Percentiles rank a stretch among this genome's conserved stretches.
These are phyloP conservation scores for Pythium biforme DNA, from an alignment of 352 stramenopile species.

Conservation along the genomic window DNA sequence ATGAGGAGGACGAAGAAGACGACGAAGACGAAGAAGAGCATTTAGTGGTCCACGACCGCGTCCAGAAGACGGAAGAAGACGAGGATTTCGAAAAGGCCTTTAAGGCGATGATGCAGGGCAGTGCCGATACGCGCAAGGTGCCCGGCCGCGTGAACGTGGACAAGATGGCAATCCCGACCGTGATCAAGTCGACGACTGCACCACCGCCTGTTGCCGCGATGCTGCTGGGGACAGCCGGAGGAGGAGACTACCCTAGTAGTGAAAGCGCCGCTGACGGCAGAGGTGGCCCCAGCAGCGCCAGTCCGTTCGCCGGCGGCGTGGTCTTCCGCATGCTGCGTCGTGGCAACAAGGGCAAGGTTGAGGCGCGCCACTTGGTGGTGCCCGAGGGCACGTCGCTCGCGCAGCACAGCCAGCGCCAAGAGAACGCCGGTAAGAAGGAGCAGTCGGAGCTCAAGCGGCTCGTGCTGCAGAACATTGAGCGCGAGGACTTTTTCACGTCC, in stretches of 20 bases:
- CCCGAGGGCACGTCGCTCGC: slow-evolving; percentile 92
- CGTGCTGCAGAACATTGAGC: slow-evolving; percentile 85
- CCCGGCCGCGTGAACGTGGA: slow-evolving; percentile 72
- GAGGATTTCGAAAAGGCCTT: slow-evolving; percentile 89
- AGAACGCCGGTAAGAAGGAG: slow-evolving; percentile 84
- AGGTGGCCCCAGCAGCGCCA: slow-evolving; percentile 26
- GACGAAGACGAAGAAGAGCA: slow-evolving; percentile 85
- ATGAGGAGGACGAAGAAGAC: slow-evolving; percentile 57
- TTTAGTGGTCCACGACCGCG: slow-evolving; percentile 84
- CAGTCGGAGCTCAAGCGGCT: slow-evolving; percentile 87
- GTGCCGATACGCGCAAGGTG: slow-evolving; percentile 59
- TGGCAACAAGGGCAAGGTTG: slow-evolving; percentile 96
- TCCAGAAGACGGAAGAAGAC: slow-evolving; percentile 79
- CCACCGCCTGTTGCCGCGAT: slow-evolving; percentile 12
- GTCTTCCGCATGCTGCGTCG: slow-evolving; percentile 95
- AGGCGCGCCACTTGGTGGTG: slow-evolving; percentile 93
- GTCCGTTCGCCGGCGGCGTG: slow-evolving; percentile 50
- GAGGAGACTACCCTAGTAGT: slow-evolving; percentile 8
- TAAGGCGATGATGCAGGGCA: slow-evolving; percentile 81
- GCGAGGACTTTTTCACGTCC: slow-evolving; percentile 70
- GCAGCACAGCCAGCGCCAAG: slow-evolving; percentile 85
- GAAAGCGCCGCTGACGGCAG: slow-evolving; percentile 6
- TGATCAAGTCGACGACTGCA: slow-evolving; percentile 54
- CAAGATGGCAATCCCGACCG: slow-evolving; percentile 87
- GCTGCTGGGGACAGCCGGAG: not conserved